phyloP scores from a whole-genome alignment of 1,284 basidiomycete genomes.

The Phlebopus sp. region DNA sequence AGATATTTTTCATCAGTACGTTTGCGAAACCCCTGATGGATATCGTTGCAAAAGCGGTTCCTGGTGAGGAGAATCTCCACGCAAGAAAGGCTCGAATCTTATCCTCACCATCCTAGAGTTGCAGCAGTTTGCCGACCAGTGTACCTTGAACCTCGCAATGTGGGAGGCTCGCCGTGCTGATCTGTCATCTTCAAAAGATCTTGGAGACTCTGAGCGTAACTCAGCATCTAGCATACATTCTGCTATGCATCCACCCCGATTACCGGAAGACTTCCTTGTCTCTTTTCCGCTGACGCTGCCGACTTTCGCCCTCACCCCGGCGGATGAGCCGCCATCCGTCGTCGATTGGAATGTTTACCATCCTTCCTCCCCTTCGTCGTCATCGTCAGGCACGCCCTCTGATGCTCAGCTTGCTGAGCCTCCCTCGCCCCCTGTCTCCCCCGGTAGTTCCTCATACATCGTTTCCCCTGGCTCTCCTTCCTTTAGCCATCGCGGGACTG shows the following conservation, averaged over 20 bases:
- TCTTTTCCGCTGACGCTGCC: constrained; percentile 66
- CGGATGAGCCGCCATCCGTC: constrained; percentile 24
- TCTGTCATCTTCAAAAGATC: constrained; percentile 30
- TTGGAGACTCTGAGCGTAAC: no score
- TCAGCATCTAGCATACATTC: constrained; percentile 5
- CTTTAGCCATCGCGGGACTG: constrained; percentile 28
- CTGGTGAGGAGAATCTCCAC: constrained; percentile 44
- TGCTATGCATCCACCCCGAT: constrained; percentile 31
- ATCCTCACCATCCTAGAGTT: constrained; percentile 52
- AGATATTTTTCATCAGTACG: constrained; percentile 85
- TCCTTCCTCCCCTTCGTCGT: constrained; percentile 31
- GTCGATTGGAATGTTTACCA: constrained; percentile 30
- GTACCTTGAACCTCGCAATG: constrained; percentile 58
- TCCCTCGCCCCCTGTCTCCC: constrained; percentile 32
- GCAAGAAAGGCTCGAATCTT: background rate
- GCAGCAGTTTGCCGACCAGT: constrained; percentile 58
- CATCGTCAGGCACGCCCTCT: constrained; percentile 27
- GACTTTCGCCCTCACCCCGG: constrained; percentile 24
- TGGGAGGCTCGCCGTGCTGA: constrained; percentile 59
- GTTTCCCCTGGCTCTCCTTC: constrained; percentile 30
- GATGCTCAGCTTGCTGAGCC: constrained; percentile 20
- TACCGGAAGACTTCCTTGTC: constrained; percentile 50
- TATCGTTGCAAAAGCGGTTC: constrained; percentile 67
- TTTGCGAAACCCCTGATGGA: constrained; percentile 85
- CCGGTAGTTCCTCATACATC: constrained; percentile 26